These are phyloP conservation scores for Xylariaceae sp. DNA, from an alignment of 2,329 filamentous ascomycete species.

Conservation along the genomic window DNA sequence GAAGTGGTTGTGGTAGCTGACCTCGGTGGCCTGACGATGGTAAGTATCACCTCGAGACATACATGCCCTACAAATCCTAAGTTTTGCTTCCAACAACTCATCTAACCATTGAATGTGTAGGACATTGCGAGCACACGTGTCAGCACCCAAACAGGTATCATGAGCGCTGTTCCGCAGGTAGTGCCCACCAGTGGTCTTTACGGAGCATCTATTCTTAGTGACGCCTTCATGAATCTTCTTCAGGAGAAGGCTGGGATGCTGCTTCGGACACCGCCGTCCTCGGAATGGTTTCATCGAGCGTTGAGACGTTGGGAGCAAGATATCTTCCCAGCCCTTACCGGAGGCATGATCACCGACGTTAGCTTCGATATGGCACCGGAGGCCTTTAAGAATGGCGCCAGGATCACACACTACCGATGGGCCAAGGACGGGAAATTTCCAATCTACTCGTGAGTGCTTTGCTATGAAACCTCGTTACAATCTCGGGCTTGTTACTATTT, in stretches of 20 bases:
- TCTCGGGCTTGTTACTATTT: too few species aligned
- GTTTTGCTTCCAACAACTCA: background rate
- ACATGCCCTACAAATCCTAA: background rate
- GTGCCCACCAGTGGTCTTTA: background rate
- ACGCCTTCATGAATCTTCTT: conserved; percentile 1
- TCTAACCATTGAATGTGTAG: conserved; percentile 7
- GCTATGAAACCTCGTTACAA: too few species aligned
- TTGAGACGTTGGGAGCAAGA: background rate
- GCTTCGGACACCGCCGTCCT: background rate
- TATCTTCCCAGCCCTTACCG: background rate
- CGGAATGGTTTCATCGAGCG: background rate
- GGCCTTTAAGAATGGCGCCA: conserved; percentile 2
- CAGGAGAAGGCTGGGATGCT: background rate
- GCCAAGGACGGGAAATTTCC: background rate
- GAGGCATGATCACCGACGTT: background rate
- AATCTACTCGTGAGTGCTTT: conserved; percentile 1
- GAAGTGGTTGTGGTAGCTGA: conserved; percentile 2
- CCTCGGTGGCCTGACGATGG: conserved; percentile 1
- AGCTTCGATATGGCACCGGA: background rate
- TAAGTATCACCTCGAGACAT: background rate
- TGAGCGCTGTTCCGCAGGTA: background rate
- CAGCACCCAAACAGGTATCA: conserved; percentile 1
- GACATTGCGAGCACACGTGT: background rate
- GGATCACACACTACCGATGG: conserved; percentile 1
- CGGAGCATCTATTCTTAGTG: background rate